Conservation (phyloP, 1,284 basidiomycete species). For the Leccinum solheimii region DNA sequence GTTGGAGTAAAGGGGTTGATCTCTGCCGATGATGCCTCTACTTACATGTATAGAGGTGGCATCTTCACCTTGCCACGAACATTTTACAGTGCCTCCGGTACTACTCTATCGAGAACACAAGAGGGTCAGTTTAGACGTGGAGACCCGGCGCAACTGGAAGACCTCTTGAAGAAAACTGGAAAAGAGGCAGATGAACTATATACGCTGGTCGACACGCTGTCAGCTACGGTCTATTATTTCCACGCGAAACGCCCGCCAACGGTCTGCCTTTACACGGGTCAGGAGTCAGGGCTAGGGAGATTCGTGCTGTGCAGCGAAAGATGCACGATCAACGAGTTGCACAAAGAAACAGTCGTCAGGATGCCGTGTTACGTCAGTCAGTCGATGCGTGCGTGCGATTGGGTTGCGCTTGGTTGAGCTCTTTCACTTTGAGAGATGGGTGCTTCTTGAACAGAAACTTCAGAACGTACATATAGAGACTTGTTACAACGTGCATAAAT, state of each 20-base stretch:
- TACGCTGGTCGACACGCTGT: constrained; percentile 30
- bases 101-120: constrained; percentile 14
- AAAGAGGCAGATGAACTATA: constrained; percentile 17
- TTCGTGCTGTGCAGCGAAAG: constrained; percentile 27
- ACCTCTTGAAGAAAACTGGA: background rate
- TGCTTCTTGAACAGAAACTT: too few relatives aligned
- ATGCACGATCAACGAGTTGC: constrained; percentile 23
- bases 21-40: constrained; percentile 25
- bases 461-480: too few relatives aligned
- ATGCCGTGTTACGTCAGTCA: constrained; percentile 23
- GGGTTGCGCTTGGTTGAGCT: constrained; percentile 24
- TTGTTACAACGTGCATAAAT: too few relatives aligned
- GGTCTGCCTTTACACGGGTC: constrained; percentile 30
- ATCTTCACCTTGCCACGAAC: constrained; percentile 15
- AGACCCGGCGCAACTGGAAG: constrained; percentile 13
- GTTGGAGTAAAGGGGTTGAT: constrained; percentile 30
- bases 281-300: constrained; percentile 28
- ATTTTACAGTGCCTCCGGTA: constrained; percentile 26
- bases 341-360: constrained; percentile 28
- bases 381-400: constrained; percentile 23
- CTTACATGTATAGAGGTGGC: constrained; percentile 13
- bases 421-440: background rate
- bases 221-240: constrained; percentile 32
- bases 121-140: constrained; percentile 21
- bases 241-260: constrained; percentile 27